These are phyloP conservation scores for Rutstroemia sydowiana DNA, from an alignment of 2,329 filamentous ascomycete genomes.

Conservation along the genomic window DNA sequence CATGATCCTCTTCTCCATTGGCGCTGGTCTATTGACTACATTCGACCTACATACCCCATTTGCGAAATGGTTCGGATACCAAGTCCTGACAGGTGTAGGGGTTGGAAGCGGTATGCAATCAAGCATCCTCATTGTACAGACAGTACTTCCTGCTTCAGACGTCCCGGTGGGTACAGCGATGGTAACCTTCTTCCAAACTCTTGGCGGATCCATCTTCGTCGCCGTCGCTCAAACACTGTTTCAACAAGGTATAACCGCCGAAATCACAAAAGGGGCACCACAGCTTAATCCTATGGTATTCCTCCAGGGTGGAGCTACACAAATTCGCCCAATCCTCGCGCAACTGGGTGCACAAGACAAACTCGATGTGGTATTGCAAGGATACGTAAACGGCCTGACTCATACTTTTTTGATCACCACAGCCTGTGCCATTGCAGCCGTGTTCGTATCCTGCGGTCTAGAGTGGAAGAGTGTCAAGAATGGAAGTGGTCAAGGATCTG, in stretches of 20 bases:
- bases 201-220: slow-evolving; percentile 59
- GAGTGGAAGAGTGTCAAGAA: slow-evolving; percentile 49
- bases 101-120: slow-evolving; percentile 21
- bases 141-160: slow-evolving; percentile 40
- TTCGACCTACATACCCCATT: slow-evolving; percentile 35
- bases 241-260: slow-evolving; percentile 51
- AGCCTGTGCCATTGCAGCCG: slow-evolving; percentile 39
- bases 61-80: slow-evolving; percentile 50
- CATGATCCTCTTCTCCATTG: slow-evolving; percentile 31
- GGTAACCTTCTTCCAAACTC: slow-evolving; percentile 54
- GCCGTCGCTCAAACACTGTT: slow-evolving; percentile 60
- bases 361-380: slow-evolving; percentile 39
- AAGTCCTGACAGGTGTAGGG: slow-evolving; percentile 36
- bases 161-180: slow-evolving; percentile 44
- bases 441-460: slow-evolving; percentile 38
- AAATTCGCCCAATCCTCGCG: slow-evolving; percentile 40
- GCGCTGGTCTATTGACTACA: slow-evolving; percentile 37
- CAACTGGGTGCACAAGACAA: slow-evolving; percentile 35
- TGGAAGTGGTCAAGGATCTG: slow-evolving; percentile 16
- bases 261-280: slow-evolving; percentile 39
- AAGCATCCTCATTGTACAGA: slow-evolving; percentile 36
- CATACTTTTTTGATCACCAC: slow-evolving; percentile 46
- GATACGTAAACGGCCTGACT: slow-evolving; percentile 49
- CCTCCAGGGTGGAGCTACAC: slow-evolving; percentile 45
- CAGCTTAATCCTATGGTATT: slow-evolving; percentile 40